Evolutionary conservation across 495 filamentous ascomycete species (phyloP), one percentile per base, ranked within the genome.

Genomic region (Talaromyces liani): DNA sequence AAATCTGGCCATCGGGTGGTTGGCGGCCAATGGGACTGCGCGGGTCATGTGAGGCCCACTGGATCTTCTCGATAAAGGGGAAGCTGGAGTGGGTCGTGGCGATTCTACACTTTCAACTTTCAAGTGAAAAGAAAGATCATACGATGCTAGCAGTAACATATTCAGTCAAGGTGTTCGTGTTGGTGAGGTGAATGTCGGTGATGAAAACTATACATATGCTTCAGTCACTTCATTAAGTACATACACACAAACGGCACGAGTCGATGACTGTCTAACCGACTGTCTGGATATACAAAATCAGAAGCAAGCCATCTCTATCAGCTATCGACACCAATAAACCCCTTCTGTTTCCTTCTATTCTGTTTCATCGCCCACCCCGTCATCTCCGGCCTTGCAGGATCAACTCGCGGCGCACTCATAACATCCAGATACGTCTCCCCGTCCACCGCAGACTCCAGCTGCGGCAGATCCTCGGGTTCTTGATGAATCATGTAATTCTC

Each of bases 351-450:
- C 47, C 70, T 70, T 24, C 78, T 71, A 59, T 80, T 80, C 64
- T 79, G 77, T 60, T 80, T 80, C 78, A 80, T 80, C 22, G 78
- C 78, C 78, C 78, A 80, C 0, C 78, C 78, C 1, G 78, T 80
- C 76, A 79, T 70, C 57, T 79, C 78, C 9, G 78, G 78, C 4
- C 70, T 69, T 0, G 77, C 75, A 45, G 82, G 80, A 63, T 87
- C 84, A 62, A 80, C 81, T 58, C 84, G 78, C 4, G 85, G 85
- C 25, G 82, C 82, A 72, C 85, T 88, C 72, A 90, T 85, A 51
- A 74, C 74, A 73, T 90, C 88, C 39, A 90, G 71, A 72, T 86
- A 89, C 49, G 85, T 75, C 58, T 80, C 80, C 64, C 80, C 77
- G 31, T 79, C 77, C 65, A 89, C 83, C 0, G 73, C 72, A 9